A percentile compares a stretch with the other conserved stretches of the same genome.
These are phyloP conservation scores for Meira miltonrushii DNA, from an alignment of 1,284 basidiomycete genomes.

Conservation along the genomic window DNA sequence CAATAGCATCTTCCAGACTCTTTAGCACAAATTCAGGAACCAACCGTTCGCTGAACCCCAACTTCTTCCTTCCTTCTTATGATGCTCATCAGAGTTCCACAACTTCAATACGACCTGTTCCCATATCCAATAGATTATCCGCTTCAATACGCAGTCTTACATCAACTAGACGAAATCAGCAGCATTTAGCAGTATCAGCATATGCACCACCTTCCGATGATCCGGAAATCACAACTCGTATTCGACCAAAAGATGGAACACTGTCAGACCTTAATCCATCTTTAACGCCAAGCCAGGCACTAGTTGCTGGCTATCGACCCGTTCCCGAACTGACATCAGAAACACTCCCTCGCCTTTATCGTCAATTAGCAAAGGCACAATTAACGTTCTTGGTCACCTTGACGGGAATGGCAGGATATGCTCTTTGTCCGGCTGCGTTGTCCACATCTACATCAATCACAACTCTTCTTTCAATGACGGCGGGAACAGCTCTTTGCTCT, in stretches of 20 bases:
- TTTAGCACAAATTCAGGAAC: no score
- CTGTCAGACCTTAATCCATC: neutral
- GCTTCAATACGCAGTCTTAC: neutral
- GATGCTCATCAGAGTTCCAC: neutral
- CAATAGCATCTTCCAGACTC: no score
- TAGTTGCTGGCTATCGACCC: conserved; percentile 24
- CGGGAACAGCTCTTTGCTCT: conserved; percentile 84
- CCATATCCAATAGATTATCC: neutral
- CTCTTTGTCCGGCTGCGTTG: conserved; percentile 62
- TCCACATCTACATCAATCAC: conserved; percentile 24
- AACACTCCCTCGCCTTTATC: conserved; percentile 58
- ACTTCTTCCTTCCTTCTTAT: conserved; percentile 6
- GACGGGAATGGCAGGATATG: conserved; percentile 86
- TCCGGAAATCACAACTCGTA: conserved; percentile 24
- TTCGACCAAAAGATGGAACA: conserved; percentile 17
- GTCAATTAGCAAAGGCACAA: conserved; percentile 78
- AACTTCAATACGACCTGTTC: neutral
- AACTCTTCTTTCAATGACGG: conserved; percentile 71
- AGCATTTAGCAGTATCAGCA: neutral
- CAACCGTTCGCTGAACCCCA: neutral
- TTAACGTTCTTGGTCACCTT: conserved; percentile 84
- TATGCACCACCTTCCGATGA: conserved; percentile 33
- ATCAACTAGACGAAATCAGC: neutral
- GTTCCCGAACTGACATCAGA: conserved; percentile 20
- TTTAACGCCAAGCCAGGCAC: conserved; percentile 12